These are phyloP conservation scores for Blastobotrys arbuscula DNA, from an alignment of 1,139 yeast genomes.

Conservation along the genomic window DNA sequence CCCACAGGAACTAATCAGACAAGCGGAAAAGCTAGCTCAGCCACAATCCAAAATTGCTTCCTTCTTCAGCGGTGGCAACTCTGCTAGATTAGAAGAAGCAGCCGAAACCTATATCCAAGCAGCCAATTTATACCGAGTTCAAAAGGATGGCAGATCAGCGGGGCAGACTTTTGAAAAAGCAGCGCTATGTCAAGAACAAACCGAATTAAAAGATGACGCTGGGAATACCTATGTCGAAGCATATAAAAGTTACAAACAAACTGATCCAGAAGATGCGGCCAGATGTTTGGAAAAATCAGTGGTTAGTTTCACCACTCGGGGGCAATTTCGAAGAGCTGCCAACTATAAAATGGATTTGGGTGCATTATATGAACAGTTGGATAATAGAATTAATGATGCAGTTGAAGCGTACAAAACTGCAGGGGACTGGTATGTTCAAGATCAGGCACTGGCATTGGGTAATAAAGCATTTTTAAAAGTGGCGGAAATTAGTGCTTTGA, in stretches of 20 bases:
- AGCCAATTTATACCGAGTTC: conserved; percentile 76
- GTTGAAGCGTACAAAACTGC: conserved; percentile 81
- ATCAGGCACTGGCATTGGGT: conserved; percentile 87
- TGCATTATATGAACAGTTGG: conserved; percentile 71
- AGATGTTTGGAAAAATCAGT: conserved; percentile 72
- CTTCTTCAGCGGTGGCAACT: conserved; percentile 62
- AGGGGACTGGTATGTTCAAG: conserved; percentile 93
- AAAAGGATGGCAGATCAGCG: conserved; percentile 57
- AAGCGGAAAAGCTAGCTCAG: conserved; percentile 57
- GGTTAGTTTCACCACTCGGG: conserved; percentile 76
- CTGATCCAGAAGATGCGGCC: conserved; percentile 72
- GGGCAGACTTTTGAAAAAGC: conserved; percentile 85
- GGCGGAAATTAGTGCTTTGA: conserved; percentile 82
- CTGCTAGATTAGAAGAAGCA: conserved; percentile 79
- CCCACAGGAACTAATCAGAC: conserved; percentile 6
- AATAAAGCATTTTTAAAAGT: conserved; percentile 84
- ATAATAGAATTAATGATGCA: conserved; percentile 64
- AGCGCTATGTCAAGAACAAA: conserved; percentile 68
- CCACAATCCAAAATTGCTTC: conserved; percentile 32
- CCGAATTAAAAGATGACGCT: conserved; percentile 82
- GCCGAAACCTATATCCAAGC: conserved; percentile 87
- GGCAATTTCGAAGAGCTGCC: conserved; percentile 95
- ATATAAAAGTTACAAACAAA: conserved; percentile 74
- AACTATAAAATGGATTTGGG: conserved; percentile 89
- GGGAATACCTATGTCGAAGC: conserved; percentile 90